These are phyloP conservation scores for Eucalyptus albens DNA, from an alignment of 345 rosid species.

Conservation along the genomic window DNA sequence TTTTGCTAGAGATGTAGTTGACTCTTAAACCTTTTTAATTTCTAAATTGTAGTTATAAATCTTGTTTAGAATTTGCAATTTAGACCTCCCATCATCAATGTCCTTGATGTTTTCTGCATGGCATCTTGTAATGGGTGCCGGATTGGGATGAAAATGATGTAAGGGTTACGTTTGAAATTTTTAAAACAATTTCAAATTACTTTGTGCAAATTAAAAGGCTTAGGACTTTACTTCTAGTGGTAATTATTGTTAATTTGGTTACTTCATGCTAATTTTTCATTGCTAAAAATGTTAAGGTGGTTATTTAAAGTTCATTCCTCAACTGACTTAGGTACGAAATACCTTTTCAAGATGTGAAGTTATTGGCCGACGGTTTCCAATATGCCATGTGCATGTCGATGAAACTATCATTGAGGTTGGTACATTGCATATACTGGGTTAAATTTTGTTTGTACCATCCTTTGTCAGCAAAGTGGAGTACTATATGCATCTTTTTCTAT, in stretches of 20 bases:
- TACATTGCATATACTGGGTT: neutral
- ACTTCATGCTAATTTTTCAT: neutral
- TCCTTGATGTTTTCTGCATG: neutral
- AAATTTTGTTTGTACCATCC: neutral
- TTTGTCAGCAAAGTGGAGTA: neutral
- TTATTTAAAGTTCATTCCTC: neutral
- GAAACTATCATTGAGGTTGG: slow-evolving; percentile 38
- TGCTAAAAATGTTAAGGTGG: neutral
- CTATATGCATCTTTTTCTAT: neutral
- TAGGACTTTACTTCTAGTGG: neutral
- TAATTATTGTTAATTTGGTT: neutral
- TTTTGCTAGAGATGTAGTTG: neutral
- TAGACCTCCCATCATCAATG: neutral
- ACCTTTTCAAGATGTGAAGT: slow-evolving; percentile 37
- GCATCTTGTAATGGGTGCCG: neutral
- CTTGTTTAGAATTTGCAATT: neutral
- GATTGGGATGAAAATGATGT: neutral
- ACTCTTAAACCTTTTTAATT: neutral
- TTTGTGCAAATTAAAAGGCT: neutral
- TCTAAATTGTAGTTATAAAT: neutral
- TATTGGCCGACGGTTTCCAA: slow-evolving; percentile 64
- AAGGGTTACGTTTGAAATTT: neutral
- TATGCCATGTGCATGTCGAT: slow-evolving; percentile 48
- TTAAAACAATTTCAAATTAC: neutral
- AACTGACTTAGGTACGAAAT: slow-evolving; percentile 22